phyloP scores from a whole-genome alignment of 371 early-diverging fungal species.

The Encephalitozoon intestinalis region DNA sequence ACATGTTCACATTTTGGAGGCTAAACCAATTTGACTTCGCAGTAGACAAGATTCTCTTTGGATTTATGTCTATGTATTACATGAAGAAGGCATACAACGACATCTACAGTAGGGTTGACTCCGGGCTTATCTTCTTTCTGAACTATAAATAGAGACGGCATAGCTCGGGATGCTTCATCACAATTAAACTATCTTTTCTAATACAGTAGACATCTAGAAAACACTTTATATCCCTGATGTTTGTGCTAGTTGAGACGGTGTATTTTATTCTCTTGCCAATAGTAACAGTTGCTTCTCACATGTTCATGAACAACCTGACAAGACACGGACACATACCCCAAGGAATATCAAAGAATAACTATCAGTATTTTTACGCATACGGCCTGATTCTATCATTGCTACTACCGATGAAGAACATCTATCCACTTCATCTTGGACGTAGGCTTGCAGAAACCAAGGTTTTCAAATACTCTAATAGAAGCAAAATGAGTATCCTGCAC shows the following conservation, averaged over 20 bases:
- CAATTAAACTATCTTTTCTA: no score
- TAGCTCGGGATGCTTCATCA: no score
- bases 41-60: conserved; percentile 49
- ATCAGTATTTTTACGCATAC: conserved; percentile 21
- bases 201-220: background rate
- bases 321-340: background rate
- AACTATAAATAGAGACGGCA: conserved; percentile 1
- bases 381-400: background rate
- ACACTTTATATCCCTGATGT: background rate
- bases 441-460: conserved; percentile 17
- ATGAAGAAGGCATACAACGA: conserved; percentile 25
- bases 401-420: background rate
- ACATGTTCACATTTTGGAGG: conserved; percentile 59
- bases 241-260: background rate
- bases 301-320: background rate
- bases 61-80: conserved; percentile 23
- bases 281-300: background rate
- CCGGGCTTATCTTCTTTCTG: conserved; percentile 8
- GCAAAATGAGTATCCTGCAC: conserved; percentile 27
- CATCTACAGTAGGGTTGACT: conserved; percentile 40
- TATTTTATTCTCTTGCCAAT: background rate
- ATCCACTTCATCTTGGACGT: conserved; percentile 1
- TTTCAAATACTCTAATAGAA: background rate
- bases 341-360: conserved; percentile 28
- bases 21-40: conserved; percentile 52